These are phyloP conservation scores for Suillus subluteus DNA, from an alignment of 768 basidiomycete genomes.

Conservation along the genomic window DNA sequence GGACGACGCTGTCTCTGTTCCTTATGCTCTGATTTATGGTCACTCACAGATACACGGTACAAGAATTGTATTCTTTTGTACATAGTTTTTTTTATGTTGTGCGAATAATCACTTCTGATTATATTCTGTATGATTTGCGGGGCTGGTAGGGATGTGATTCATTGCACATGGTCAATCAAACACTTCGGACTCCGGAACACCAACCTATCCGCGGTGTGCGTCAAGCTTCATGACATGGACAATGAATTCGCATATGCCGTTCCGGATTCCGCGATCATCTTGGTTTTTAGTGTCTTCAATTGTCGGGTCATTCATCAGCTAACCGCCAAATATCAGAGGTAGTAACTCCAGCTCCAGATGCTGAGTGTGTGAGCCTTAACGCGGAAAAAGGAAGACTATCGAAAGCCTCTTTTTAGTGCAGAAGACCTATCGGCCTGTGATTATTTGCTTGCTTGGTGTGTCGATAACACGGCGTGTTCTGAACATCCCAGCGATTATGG, in stretches of 20 bases:
- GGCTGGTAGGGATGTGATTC: background rate
- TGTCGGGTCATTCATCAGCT: background rate
- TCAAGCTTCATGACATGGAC: background rate
- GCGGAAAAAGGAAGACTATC: constrained; percentile 2
- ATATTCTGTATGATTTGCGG: background rate
- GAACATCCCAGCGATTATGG: constrained; percentile 8
- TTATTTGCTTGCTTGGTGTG: constrained; percentile 4
- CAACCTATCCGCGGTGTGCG: background rate
- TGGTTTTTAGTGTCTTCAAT: background rate
- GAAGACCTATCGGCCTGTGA: constrained; percentile 1
- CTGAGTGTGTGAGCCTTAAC: background rate
- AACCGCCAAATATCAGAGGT: background rate
- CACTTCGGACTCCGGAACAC: background rate
- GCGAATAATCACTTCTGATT: background rate
- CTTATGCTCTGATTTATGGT: constrained; percentile 8
- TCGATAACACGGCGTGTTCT: constrained; percentile 6
- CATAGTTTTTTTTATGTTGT: constrained; percentile 4
- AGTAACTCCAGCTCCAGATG: background rate
- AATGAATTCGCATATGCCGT: background rate
- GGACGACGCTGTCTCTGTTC: background rate
- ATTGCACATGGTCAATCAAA: background rate
- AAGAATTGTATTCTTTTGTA: constrained; percentile 3
- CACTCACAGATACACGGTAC: background rate
- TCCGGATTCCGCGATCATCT: background rate
- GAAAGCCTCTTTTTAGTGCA: constrained; percentile 1